Percentiles rank a stretch among this genome's conserved stretches.
These are phyloP conservation scores for Claviceps paspali DNA, from an alignment of 2,329 filamentous ascomycete species.

Conservation along the genomic window DNA sequence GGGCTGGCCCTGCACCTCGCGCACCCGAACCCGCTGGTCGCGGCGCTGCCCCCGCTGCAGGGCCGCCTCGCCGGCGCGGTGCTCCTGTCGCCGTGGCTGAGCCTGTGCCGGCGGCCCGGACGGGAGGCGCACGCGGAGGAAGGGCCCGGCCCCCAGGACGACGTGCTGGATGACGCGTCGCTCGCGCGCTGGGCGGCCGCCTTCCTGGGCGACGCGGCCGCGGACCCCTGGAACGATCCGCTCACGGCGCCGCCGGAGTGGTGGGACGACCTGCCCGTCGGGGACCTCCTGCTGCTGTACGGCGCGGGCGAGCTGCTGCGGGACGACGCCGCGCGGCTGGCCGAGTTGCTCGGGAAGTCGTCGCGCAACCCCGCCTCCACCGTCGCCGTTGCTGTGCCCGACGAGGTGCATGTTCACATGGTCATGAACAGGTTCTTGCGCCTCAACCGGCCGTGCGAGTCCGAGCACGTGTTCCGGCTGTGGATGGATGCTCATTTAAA, in stretches of 20 bases:
- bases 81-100: slow-evolving; percentile 5
- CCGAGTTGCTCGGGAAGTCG: not conserved
- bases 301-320: slow-evolving; percentile 4
- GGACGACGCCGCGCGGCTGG: not conserved
- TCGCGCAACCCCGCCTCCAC: not conserved
- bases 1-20: slow-evolving; percentile 2
- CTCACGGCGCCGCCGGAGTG: slow-evolving; percentile 4
- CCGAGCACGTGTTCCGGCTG: slow-evolving; percentile 1
- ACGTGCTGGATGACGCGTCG: not conserved
- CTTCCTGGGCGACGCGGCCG: slow-evolving; percentile 1
- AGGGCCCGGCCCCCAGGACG: not conserved
- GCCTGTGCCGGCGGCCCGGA: too few relatives aligned
- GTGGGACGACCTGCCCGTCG: slow-evolving; percentile 3
- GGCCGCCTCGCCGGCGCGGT: slow-evolving; percentile 3
- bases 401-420: slow-evolving; percentile 5
- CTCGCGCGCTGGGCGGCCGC: slow-evolving; percentile 1
- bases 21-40: slow-evolving; percentile 2
- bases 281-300: slow-evolving; percentile 1
- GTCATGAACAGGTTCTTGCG: slow-evolving; percentile 4
- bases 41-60: not conserved
- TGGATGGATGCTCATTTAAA: slow-evolving; percentile 4
- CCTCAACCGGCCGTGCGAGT: slow-evolving; percentile 1
- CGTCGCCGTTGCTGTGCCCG: not conserved
- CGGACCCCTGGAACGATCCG: slow-evolving; percentile 5
- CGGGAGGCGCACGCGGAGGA: too few relatives aligned